Evolutionary conservation across 2,329 filamentous ascomycete species (phyloP).

Genomic region (Pseudogymnoascus verrucosus): DNA sequence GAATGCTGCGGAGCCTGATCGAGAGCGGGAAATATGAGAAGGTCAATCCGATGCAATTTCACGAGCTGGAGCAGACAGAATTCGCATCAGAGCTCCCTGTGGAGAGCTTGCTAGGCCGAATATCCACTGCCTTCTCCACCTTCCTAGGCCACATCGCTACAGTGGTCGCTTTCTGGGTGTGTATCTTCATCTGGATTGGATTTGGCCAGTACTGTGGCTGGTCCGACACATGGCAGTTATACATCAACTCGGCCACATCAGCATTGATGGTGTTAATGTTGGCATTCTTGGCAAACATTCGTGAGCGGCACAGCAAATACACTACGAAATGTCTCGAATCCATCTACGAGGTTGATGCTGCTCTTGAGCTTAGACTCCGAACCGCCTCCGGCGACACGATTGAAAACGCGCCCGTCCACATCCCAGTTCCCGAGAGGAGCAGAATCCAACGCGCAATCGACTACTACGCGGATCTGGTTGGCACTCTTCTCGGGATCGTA

Average conservation of each 20-base stretch:
- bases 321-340: conserved; percentile 25
- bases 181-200: conserved; percentile 16
- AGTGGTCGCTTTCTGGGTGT: conserved; percentile 14
- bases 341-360: conserved; percentile 28
- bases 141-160: conserved; percentile 14
- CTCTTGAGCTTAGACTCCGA: conserved; percentile 28
- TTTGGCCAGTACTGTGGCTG: conserved; percentile 14
- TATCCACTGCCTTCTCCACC: conserved; percentile 12
- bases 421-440: conserved; percentile 27
- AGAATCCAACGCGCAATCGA: conserved; percentile 32
- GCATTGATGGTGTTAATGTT: conserved; percentile 35
- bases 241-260: conserved; percentile 37
- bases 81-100: conserved; percentile 11
- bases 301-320: conserved; percentile 29
- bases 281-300: conserved; percentile 32
- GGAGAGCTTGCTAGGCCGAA: conserved; percentile 13
- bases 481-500: conserved; percentile 32
- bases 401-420: conserved; percentile 26
- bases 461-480: conserved; percentile 37
- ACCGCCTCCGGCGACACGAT: conserved; percentile 26
- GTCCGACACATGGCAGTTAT: conserved; percentile 16
- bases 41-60: conserved; percentile 6
- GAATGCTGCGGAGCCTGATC: conserved; percentile 13
- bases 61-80: conserved; percentile 12
- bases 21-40: conserved; percentile 11